Conservation (phyloP, 352 stramenopile genomes). For the Vaucheria bursata region DNA sequence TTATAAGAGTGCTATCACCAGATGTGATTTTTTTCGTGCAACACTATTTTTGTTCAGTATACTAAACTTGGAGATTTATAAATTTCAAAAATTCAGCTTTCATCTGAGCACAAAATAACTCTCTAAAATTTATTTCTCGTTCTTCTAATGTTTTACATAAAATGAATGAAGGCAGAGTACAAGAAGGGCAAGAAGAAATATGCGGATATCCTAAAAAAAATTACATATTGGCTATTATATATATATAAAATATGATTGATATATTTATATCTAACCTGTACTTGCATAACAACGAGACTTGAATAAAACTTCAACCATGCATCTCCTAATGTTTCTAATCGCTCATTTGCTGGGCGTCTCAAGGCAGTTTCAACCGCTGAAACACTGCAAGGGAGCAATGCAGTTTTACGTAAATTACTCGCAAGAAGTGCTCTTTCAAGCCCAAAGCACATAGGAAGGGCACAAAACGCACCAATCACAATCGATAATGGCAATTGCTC, state of each 20-base stretch:
- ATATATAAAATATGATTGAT: background rate
- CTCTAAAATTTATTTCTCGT: too few relatives aligned
- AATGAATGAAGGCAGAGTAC: too few relatives aligned
- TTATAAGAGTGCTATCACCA: too few relatives aligned
- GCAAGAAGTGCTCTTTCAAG: constrained; percentile 1
- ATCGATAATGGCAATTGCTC: background rate
- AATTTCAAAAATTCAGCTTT: too few relatives aligned
- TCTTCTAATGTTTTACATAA: too few relatives aligned
- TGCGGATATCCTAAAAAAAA: too few relatives aligned
- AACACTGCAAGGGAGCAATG: background rate
- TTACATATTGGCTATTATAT: too few relatives aligned
- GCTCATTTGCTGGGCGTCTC: constrained; percentile 37
- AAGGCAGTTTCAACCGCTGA: background rate
- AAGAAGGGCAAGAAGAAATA: too few relatives aligned
- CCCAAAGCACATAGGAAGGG: background rate
- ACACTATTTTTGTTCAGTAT: too few relatives aligned
- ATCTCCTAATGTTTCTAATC: constrained; percentile 43
- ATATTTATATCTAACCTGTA: background rate
- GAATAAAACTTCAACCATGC: constrained; percentile 45
- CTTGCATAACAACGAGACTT: constrained; percentile 43
- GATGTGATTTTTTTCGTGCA: too few relatives aligned
- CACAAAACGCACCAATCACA: background rate
- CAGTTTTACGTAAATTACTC: background rate
- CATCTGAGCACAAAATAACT: too few relatives aligned
- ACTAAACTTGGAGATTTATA: too few relatives aligned